Evolutionary conservation across 768 basidiomycete species (phyloP).

Genomic region (Tulasnella sp.): DNA sequence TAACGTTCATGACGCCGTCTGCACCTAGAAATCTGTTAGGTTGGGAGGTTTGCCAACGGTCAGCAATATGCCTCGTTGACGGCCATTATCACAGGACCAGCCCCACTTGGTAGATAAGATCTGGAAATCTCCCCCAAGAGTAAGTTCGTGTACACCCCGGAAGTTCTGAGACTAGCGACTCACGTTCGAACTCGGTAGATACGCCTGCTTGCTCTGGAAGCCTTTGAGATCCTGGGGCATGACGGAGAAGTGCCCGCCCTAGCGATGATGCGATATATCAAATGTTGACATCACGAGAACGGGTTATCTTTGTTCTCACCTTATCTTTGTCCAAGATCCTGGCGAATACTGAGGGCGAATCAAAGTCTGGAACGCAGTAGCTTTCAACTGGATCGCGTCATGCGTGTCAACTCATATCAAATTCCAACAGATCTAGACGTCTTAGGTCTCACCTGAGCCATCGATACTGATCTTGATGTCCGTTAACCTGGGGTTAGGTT

Average conservation of each 20-base stretch:
- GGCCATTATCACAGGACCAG: too few species aligned
- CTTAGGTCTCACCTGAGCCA: slow-evolving; percentile 56
- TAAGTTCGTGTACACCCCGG: slow-evolving; percentile 27
- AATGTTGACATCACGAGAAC: not conserved
- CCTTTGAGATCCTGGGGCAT: slow-evolving; percentile 45
- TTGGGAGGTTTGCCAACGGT: not conserved
- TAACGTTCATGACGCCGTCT: slow-evolving; percentile 73
- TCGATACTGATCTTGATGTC: slow-evolving; percentile 55
- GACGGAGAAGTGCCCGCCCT: slow-evolving; percentile 89
- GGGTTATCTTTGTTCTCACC: slow-evolving; percentile 22
- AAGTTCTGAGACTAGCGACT: slow-evolving; percentile 19
- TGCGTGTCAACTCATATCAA: not conserved
- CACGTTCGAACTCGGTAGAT: slow-evolving; percentile 74
- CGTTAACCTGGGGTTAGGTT: slow-evolving; percentile 3
- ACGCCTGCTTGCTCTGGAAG: slow-evolving; percentile 71
- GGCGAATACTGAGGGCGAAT: slow-evolving; percentile 87
- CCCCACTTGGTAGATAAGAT: slow-evolving; percentile 69
- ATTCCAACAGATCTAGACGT: not conserved
- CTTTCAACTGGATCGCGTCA: slow-evolving; percentile 54
- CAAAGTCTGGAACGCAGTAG: slow-evolving; percentile 88
- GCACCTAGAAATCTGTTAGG: slow-evolving; percentile 64
- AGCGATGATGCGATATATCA: slow-evolving; percentile 4
- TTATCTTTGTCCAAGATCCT: slow-evolving; percentile 81
- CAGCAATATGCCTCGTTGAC: too few species aligned
- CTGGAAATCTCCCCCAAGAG: slow-evolving; percentile 31